phyloP scores from a whole-genome alignment of 768 basidiomycete species.

The Tylopilus subfusipes region DNA sequence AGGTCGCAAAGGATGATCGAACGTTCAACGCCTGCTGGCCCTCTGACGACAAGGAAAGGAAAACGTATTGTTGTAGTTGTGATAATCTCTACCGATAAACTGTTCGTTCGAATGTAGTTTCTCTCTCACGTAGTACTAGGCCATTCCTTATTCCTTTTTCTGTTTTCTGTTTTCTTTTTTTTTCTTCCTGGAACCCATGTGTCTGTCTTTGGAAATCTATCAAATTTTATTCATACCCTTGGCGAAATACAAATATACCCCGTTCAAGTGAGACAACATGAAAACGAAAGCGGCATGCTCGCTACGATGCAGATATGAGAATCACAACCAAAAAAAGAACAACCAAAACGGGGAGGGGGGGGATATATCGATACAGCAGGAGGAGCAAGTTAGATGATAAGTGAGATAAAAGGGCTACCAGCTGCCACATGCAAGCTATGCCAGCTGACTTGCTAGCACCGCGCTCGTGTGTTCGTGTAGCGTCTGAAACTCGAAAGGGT shows the following conservation, averaged over 20 bases:
- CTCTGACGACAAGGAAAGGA: neutral
- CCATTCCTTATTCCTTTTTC: neutral
- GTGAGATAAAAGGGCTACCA: neutral
- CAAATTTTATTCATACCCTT: constrained; percentile 20
- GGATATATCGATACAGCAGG: constrained; percentile 28
- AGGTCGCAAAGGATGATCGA: constrained; percentile 35
- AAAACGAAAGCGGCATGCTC: constrained; percentile 8
- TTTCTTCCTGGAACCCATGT: neutral
- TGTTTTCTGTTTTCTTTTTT: neutral
- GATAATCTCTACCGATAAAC: neutral
- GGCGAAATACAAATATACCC: constrained; percentile 18
- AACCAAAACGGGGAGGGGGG: neutral
- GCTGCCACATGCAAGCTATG: neutral
- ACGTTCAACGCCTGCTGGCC: neutral
- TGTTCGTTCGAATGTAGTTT: constrained; percentile 4
- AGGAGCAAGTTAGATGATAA: constrained; percentile 25
- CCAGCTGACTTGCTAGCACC: constrained; percentile 20
- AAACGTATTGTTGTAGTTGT: neutral
- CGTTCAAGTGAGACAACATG: constrained; percentile 12
- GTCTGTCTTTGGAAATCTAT: constrained; percentile 1
- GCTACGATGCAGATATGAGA: constrained; percentile 9
- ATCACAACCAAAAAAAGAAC: constrained; percentile 1
- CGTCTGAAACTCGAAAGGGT: constrained; percentile 34
- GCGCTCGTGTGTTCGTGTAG: constrained; percentile 26
- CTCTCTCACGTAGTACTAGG: neutral